Evolutionary conservation across 129 eudicot species (phyloP).

Genomic region (Sambucus nigra): DNA sequence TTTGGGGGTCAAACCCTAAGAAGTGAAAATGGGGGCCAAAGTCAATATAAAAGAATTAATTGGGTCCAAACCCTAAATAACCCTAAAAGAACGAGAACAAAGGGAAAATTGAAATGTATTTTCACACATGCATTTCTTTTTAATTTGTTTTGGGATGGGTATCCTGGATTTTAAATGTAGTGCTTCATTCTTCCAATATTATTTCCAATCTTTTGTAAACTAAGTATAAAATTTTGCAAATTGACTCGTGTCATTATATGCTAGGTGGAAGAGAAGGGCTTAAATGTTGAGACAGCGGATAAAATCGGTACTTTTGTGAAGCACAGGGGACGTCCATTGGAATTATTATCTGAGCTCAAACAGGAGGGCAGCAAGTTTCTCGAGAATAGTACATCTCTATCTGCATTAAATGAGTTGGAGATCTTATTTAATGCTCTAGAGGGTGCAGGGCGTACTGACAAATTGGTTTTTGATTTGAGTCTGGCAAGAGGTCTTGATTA

Average conservation of each 20-base stretch:
- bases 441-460: slow-evolving; percentile 47
- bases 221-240: too few species aligned
- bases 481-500: slow-evolving; percentile 98
- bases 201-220: too few species aligned
- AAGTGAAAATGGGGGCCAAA: too few species aligned
- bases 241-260: not conserved
- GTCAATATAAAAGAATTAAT: too few species aligned
- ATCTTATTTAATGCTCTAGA: slow-evolving; percentile 66
- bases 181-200: too few species aligned
- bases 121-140: too few species aligned
- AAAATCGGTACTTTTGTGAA: slow-evolving; percentile 66
- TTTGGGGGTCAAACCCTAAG: too few species aligned
- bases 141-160: not conserved
- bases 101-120: too few species aligned
- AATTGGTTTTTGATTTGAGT: slow-evolving; percentile 77
- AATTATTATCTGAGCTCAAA: slow-evolving; percentile 46
- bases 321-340: slow-evolving; percentile 59
- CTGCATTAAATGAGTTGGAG: slow-evolving; percentile 73
- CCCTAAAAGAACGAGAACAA: too few species aligned
- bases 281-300: slow-evolving; percentile 51
- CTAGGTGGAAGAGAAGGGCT: slow-evolving; percentile 83
- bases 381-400: slow-evolving; percentile 39
- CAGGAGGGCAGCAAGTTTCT: slow-evolving; percentile 54
- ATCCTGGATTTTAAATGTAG: too few species aligned
- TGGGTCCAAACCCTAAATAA: too few species aligned